Evolutionary conservation across 164 flowering plant species (phyloP).

Genomic region (Stephania japonica): DNA sequence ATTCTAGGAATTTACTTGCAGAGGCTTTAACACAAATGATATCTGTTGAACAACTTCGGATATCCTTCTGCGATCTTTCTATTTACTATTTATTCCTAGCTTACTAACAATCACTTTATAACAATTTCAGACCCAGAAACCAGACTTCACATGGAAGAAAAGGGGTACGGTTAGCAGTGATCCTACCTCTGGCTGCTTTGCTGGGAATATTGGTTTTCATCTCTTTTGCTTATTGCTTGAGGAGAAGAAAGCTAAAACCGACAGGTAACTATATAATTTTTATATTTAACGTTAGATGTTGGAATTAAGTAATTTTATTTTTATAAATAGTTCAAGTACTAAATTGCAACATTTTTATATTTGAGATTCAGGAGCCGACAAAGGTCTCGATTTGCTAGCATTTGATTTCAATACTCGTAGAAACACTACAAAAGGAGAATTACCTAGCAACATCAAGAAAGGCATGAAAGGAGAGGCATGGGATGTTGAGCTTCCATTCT

Average conservation of each 20-base stretch:
- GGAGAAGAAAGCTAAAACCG: neutral
- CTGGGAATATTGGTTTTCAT: neutral
- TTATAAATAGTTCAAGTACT: no score
- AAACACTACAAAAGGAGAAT: neutral
- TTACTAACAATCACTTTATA: neutral
- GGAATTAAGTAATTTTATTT: no score
- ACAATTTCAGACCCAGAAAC: neutral
- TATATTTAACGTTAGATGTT: no score
- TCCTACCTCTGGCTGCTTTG: neutral
- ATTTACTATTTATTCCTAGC: no score
- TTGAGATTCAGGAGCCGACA: neutral
- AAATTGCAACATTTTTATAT: no score
- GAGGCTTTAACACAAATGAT: neutral
- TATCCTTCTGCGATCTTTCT: neutral
- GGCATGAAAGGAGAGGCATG: conserved; percentile 1
- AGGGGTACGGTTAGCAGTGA: neutral
- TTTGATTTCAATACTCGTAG: neutral
- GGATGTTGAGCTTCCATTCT: conserved; percentile 21
- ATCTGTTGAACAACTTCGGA: neutral
- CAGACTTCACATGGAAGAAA: neutral
- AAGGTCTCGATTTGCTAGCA: neutral
- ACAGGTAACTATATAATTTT: neutral
- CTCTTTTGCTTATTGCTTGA: neutral
- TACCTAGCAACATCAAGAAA: neutral
- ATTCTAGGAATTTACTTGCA: neutral